Evolutionary conservation across 2,329 filamentous ascomycete genomes (phyloP).

Genomic region (Lithohypha guttulata): DNA sequence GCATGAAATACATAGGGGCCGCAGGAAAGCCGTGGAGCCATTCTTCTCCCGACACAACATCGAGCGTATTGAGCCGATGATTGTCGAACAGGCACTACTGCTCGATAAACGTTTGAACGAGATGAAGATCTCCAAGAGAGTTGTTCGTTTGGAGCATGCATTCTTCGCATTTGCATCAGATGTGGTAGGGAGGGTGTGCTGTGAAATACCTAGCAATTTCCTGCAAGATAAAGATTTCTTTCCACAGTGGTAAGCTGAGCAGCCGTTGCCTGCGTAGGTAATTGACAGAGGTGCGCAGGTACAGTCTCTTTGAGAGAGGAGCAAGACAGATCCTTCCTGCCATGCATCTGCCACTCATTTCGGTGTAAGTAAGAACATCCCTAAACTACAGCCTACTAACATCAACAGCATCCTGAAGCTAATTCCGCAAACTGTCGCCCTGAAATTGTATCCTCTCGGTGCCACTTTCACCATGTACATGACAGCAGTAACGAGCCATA

Average conservation of each 20-base stretch:
- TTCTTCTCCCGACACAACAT: constrained; percentile 37
- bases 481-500: no score
- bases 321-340: no score
- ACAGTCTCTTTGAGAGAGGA: no score
- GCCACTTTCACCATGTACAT: constrained; percentile 2
- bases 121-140: not conserved
- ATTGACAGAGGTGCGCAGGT: no score
- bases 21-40: constrained; percentile 31
- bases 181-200: not conserved
- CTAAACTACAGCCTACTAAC: no score
- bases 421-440: constrained; percentile 14
- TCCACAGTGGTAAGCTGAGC: not conserved
- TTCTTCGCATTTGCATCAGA: constrained; percentile 6
- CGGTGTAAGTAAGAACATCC: no score
- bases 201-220: constrained; percentile 2
- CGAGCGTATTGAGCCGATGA: not conserved
- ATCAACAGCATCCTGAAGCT: no score
- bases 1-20: constrained; percentile 32
- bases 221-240: constrained; percentile 1
- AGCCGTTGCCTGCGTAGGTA: no score
- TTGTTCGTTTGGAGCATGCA: not conserved
- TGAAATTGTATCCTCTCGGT: constrained; percentile 2
- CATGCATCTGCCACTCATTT: no score
- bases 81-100: constrained; percentile 1
- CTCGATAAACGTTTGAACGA: constrained; percentile 2